A percentile compares a stretch with the other conserved stretches of the same genome.
These are phyloP conservation scores for Botryotinia convoluta DNA, from an alignment of 2,329 filamentous ascomycete genomes.

Conservation along the genomic window DNA sequence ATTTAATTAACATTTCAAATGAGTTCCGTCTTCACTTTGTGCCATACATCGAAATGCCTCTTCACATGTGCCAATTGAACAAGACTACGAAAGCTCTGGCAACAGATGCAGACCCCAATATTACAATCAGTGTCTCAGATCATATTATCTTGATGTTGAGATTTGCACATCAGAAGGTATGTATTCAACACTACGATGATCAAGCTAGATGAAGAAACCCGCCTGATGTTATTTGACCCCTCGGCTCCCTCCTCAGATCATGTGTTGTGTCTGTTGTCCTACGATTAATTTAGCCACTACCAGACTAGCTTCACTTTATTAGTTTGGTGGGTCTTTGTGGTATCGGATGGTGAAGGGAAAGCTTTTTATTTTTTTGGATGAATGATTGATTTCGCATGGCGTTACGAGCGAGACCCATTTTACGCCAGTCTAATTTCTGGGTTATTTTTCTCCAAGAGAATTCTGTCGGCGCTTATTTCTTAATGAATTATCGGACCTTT, in stretches of 20 bases:
- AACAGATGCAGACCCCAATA: neutral
- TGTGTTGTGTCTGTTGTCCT: too few relatives aligned
- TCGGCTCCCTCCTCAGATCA: neutral
- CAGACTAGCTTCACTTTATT: neutral
- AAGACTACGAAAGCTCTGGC: neutral
- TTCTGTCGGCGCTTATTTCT: slow-evolving; percentile 1
- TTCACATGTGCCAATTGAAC: neutral
- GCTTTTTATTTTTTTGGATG: neutral
- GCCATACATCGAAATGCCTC: too few relatives aligned
- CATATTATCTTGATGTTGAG: neutral
- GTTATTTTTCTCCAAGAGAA: neutral
- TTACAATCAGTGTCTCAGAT: neutral
- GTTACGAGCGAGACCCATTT: neutral
- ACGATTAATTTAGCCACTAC: neutral
- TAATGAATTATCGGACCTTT: neutral
- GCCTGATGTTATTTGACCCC: neutral
- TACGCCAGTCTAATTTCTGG: neutral
- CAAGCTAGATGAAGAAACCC: neutral
- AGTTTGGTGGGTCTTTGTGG: neutral
- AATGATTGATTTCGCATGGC: neutral
- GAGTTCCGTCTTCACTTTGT: neutral
- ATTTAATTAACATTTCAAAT: too few relatives aligned
- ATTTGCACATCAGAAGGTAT: neutral
- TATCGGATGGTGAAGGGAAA: neutral
- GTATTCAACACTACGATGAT: neutral